phyloP scores from a whole-genome alignment of 345 rosid species.

The Dovyalis caffra region DNA sequence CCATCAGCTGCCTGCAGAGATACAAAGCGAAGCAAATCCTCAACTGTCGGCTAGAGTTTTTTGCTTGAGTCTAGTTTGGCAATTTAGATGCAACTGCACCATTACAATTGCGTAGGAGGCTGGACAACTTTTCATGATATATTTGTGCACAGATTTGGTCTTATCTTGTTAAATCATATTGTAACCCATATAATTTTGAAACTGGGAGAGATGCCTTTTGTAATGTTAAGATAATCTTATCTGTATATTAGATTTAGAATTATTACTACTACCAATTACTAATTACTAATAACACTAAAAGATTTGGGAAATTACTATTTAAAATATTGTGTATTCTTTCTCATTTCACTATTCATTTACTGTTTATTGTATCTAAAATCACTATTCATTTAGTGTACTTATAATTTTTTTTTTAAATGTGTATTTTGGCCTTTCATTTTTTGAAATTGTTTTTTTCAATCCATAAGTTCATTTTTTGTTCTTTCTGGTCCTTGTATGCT shows the following conservation, averaged over 20 bases:
- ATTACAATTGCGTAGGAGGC: neutral
- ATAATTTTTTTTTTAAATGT: too few species aligned
- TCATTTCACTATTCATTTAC: too few species aligned
- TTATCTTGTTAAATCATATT: neutral
- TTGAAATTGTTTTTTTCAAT: too few species aligned
- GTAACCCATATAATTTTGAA: neutral
- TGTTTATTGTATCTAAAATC: too few species aligned
- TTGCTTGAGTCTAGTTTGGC: neutral
- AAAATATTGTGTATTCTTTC: too few species aligned
- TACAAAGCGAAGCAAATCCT: neutral
- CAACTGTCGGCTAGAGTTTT: neutral
- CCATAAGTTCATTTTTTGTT: too few species aligned
- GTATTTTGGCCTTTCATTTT: too few species aligned
- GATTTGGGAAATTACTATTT: too few species aligned
- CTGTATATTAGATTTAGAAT: neutral
- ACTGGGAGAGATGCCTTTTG: neutral
- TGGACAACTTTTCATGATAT: neutral
- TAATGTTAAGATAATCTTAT: neutral
- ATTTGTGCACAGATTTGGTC: neutral
- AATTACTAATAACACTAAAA: too few species aligned
- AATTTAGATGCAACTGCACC: neutral
- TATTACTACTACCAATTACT: too few species aligned
- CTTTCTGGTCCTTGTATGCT: too few species aligned
- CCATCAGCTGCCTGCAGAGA: neutral
- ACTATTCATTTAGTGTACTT: too few species aligned